Conservation (phyloP, 108 stramenopile genomes). For the Cyclotella kingstonii region DNA sequence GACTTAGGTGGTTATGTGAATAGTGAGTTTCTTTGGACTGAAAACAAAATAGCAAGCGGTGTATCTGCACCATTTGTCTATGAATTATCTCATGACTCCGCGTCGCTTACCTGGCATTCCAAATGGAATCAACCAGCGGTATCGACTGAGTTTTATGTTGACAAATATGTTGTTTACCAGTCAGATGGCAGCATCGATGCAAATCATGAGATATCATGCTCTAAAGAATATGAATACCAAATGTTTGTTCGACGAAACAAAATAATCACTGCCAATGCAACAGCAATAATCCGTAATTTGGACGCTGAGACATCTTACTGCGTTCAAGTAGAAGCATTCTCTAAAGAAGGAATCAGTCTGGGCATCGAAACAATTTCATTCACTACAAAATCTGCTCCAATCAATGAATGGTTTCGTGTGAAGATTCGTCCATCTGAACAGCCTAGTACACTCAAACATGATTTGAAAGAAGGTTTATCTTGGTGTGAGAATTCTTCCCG, state of each 20-base stretch:
- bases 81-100: not conserved
- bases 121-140: not conserved
- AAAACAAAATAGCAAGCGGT: not conserved
- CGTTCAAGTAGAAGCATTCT: slow-evolving; percentile 7
- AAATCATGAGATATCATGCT: not conserved
- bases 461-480: slow-evolving; percentile 4
- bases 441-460: no score
- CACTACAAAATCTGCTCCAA: not conserved
- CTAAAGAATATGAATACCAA: not conserved
- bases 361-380: not conserved
- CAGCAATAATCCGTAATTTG: not conserved
- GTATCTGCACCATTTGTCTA: not conserved
- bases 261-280: slow-evolving; percentile 1
- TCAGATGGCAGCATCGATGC: not conserved
- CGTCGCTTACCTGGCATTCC: slow-evolving; percentile 8
- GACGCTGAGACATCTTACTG: slow-evolving; percentile 8
- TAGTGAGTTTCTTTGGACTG: not conserved
- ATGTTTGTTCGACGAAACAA: not conserved
- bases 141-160: slow-evolving; percentile 7
- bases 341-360: slow-evolving; percentile 1
- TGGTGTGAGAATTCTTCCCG: slow-evolving; percentile 23
- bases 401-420: slow-evolving; percentile 27
- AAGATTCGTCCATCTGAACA: no score
- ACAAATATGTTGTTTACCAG: slow-evolving; percentile 1
- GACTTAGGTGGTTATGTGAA: slow-evolving; percentile 12